A percentile compares a stretch with the other conserved stretches of the same genome.
These are phyloP conservation scores for Penicillium sp. DNA, from an alignment of 2,329 filamentous ascomycete species.

Conservation along the genomic window DNA sequence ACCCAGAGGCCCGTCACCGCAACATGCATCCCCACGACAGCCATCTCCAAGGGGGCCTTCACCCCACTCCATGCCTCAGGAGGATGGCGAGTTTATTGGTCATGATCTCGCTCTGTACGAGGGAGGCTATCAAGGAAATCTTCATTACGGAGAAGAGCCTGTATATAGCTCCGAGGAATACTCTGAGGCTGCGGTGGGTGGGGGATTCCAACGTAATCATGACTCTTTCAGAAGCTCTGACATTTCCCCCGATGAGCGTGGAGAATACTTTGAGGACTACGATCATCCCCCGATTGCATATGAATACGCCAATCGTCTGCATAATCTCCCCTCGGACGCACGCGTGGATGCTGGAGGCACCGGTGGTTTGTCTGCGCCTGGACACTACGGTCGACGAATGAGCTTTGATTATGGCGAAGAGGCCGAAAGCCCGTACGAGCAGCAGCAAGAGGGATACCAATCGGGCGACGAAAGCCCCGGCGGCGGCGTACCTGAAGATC, in stretches of 20 bases:
- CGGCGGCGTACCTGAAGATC: conserved; percentile 77
- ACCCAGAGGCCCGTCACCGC: conserved; percentile 26
- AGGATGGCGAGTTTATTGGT: conserved; percentile 70
- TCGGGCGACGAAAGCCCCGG: conserved; percentile 65
- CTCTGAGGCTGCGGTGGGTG: conserved; percentile 16
- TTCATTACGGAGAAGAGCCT: conserved; percentile 61
- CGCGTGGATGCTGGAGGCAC: conserved; percentile 86
- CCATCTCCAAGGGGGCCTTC: conserved; percentile 33
- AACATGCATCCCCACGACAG: not conserved
- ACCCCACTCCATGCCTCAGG: conserved; percentile 46
- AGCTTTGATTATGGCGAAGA: conserved; percentile 97
- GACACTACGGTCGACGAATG: conserved; percentile 63
- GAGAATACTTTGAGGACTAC: conserved; percentile 35
- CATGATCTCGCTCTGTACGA: conserved; percentile 76
- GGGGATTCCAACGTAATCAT: conserved; percentile 22
- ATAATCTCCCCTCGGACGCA: conserved; percentile 59
- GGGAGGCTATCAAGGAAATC: conserved; percentile 66
- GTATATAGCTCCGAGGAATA: conserved; percentile 20
- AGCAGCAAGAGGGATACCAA: conserved; percentile 50
- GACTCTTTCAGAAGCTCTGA: conserved; percentile 33
- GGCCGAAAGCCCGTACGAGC: conserved; percentile 62
- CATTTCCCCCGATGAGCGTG: conserved; percentile 26
- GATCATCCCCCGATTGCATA: conserved; percentile 46
- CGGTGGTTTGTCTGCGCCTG: conserved; percentile 81
- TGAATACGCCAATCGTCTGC: conserved; percentile 60